Evolutionary conservation across 306 rosid genomes (phyloP).

Genomic region (Prunus fruticosa): DNA sequence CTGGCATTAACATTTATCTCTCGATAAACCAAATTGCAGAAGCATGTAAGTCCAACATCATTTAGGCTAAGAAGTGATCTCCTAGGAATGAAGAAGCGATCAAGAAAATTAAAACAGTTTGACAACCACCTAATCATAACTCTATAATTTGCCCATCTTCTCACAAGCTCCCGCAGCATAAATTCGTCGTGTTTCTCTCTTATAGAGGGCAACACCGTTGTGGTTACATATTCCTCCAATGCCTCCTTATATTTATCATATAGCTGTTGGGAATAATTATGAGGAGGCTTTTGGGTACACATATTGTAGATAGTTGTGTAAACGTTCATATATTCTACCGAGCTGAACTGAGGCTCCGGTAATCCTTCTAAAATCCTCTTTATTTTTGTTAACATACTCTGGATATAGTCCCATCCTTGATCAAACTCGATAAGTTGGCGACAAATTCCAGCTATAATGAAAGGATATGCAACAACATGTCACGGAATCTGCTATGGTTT

Average conservation of each 20-base stretch:
- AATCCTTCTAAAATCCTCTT: conserved; percentile 18
- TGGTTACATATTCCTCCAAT: conserved; percentile 32
- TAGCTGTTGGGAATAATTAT: conserved; percentile 40
- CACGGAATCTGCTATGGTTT: not conserved
- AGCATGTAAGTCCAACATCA: conserved; percentile 31
- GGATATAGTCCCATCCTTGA: conserved; percentile 18
- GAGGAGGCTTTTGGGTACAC: conserved; percentile 47
- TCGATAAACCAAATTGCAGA: conserved; percentile 22
- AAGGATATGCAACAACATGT: not conserved
- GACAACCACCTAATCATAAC: conserved; percentile 41
- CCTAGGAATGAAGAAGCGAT: conserved; percentile 32
- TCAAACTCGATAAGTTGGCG: conserved; percentile 5
- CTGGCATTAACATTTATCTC: conserved; percentile 38
- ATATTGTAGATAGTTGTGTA: conserved; percentile 46
- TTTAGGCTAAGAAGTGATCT: conserved; percentile 33
- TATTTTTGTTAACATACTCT: not conserved
- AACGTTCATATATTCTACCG: conserved; percentile 13
- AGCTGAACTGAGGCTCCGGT: conserved; percentile 10
- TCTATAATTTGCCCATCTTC: conserved; percentile 52
- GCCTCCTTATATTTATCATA: conserved; percentile 36
- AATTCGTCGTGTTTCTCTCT: conserved; percentile 57
- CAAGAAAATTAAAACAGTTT: conserved; percentile 35
- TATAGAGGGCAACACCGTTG: conserved; percentile 50
- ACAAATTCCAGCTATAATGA: not conserved
- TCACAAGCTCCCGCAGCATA: conserved; percentile 64